Percentiles rank a stretch among this genome's conserved stretches.
Evolutionary conservation across 768 basidiomycete genomes (phyloP).

Genomic region (Suillus ampliporus): DNA sequence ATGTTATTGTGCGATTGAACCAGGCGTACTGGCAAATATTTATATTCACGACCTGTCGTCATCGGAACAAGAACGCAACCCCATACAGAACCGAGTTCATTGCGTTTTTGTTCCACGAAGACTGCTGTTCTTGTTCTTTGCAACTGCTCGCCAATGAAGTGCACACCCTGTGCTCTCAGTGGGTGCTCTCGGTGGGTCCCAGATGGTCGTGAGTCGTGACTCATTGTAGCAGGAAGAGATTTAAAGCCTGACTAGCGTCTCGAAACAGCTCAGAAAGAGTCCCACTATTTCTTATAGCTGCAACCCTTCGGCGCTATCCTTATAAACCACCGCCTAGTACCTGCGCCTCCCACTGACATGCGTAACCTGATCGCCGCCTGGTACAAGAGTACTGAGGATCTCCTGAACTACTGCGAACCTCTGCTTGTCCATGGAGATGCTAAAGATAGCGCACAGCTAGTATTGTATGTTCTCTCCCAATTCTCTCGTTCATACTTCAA

Average conservation of each 20-base stretch:
- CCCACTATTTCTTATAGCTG: too few relatives aligned
- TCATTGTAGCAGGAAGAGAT: neutral
- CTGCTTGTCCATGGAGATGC: neutral
- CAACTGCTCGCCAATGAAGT: neutral
- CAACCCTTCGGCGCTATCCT: too few relatives aligned
- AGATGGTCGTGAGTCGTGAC: too few relatives aligned
- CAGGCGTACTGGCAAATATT: neutral
- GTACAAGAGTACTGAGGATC: slow-evolving; percentile 1
- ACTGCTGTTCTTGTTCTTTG: neutral
- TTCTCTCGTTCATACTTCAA: neutral
- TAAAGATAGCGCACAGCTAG: neutral
- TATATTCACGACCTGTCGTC: neutral
- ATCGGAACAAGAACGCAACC: neutral
- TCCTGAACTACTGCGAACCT: neutral
- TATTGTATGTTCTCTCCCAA: neutral
- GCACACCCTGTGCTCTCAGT: neutral
- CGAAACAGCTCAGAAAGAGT: neutral
- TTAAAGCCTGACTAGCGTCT: neutral
- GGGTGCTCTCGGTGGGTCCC: too few relatives aligned
- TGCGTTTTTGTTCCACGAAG: neutral
- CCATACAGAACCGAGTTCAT: neutral
- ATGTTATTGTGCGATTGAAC: neutral
- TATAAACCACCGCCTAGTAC: too few relatives aligned
- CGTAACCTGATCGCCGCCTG: neutral
- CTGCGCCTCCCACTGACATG: neutral